Evolutionary conservation across 371 early-diverging fungal species (phyloP), one percentile per base, ranked within the genome.

Genomic region (Apophysomyces elegans): DNA sequence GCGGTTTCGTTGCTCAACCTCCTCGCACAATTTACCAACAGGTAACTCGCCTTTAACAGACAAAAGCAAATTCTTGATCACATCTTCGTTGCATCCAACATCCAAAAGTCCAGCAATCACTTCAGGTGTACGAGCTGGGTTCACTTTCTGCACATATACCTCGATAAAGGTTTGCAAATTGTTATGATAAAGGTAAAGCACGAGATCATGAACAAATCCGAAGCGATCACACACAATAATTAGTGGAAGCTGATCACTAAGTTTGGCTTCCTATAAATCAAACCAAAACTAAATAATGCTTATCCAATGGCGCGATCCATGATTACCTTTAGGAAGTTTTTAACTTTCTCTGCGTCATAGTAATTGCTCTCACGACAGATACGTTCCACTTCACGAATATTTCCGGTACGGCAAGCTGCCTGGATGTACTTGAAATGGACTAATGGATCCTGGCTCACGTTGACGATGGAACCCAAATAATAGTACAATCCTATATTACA

Each of bases 391-490:
- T 98, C 99, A 82, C 96, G 96, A 59, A 93, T 79, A 75, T 99
- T 98, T 11, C 96, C 96, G 36, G 95, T 94, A 45, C 90, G 85
- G 68, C 91, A 90, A 4, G 97, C 97, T n/a, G 98, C 95, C 78
- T 98, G 96, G 67, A 99, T 99, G 76, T 98, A 99, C 86, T 96
- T 97, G 88, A 94, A 96, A 70, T 96, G 95, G 5, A 99, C 99
- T 32, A 94, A 92, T 7, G 93, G 87, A 66, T 97, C 98, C 69
- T 95, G 91, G 67, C 95, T 94, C 67, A 95, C 87, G 77, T 97
- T 97, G 68, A 97, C 97, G 56, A 96, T 88, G 0, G 97, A 88
- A 0, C 97, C 98, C 58, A 97, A 80, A 80, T 93, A 99, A 79
- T 96, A 97, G 76, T 93, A 94, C 44, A 94, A 77, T 9, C 83